These are phyloP conservation scores for Stropharia rugosoannulata DNA, from an alignment of 768 basidiomycete genomes.

Conservation along the genomic window DNA sequence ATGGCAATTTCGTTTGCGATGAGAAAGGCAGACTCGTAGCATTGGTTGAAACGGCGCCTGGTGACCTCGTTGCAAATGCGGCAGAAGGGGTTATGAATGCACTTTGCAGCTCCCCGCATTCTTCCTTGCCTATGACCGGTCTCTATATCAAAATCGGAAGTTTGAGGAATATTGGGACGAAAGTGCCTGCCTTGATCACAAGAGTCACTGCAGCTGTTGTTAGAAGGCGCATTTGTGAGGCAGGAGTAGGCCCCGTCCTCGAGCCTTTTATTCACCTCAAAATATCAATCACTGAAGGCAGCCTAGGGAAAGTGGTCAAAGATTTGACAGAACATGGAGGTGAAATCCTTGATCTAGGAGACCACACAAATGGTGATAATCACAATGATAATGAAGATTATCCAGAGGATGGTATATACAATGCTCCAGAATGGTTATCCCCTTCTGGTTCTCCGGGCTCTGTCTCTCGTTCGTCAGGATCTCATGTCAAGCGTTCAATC, in stretches of 20 bases:
- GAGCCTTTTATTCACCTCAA: slow-evolving; percentile 78
- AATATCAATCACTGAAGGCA: slow-evolving; percentile 63
- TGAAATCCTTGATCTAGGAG: slow-evolving; percentile 70
- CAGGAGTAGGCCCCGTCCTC: slow-evolving; percentile 71
- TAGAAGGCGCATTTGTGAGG: slow-evolving; percentile 57
- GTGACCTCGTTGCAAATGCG: slow-evolving; percentile 48
- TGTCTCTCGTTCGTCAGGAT: slow-evolving; percentile 20
- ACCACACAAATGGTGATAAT: slow-evolving; percentile 35
- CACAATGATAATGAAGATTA: slow-evolving; percentile 45
- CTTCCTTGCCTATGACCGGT: slow-evolving; percentile 67
- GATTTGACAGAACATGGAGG: slow-evolving; percentile 84
- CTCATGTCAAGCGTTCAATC: slow-evolving; percentile 61
- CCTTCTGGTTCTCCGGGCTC: slow-evolving; percentile 52
- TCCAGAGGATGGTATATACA: slow-evolving; percentile 63
- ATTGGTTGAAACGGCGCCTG: slow-evolving; percentile 47
- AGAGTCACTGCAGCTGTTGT: slow-evolving; percentile 65
- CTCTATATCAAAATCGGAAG: slow-evolving; percentile 54
- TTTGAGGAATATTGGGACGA: slow-evolving; percentile 40
- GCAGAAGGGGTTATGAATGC: slow-evolving; percentile 70
- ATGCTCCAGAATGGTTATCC: slow-evolving; percentile 75
- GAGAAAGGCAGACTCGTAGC: slow-evolving; percentile 48
- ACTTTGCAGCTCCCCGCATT: slow-evolving; percentile 78
- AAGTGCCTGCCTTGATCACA: slow-evolving; percentile 53
- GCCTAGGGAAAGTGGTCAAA: slow-evolving; percentile 75
- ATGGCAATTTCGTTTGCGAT: slow-evolving; percentile 73